A percentile compares a stretch with the other conserved stretches of the same genome.
Evolutionary conservation across 495 filamentous ascomycete genomes (phyloP).

Genomic region (Trichoderma asperelloides): DNA sequence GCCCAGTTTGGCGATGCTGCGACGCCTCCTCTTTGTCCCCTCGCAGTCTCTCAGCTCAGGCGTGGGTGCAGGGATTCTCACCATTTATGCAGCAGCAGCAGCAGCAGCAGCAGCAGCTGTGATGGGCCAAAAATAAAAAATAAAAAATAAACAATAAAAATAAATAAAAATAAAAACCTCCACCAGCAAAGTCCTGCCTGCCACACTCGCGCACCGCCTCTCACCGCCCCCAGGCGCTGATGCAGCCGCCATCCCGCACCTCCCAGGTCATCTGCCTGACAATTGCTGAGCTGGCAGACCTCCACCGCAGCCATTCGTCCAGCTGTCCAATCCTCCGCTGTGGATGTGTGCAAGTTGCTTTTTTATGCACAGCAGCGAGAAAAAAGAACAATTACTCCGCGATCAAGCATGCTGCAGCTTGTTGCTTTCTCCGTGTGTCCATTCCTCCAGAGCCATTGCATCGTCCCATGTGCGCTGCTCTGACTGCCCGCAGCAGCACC

Average conservation of each 20-base stretch:
- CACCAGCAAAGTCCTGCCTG: background rate
- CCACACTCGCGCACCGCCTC: background rate
- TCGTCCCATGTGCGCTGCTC: background rate
- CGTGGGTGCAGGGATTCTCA: too few species aligned
- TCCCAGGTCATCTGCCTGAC: conserved; percentile 7
- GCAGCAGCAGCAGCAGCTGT: too few species aligned
- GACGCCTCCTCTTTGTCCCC: too few species aligned
- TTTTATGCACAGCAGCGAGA: background rate
- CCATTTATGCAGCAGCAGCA: too few species aligned
- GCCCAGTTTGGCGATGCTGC: too few species aligned
- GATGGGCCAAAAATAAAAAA: too few species aligned
- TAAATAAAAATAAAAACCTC: too few species aligned
- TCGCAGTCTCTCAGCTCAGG: too few species aligned
- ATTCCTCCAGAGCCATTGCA: background rate
- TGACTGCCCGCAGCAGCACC: background rate
- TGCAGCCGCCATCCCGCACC: conserved; percentile 6
- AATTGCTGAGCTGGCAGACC: conserved; percentile 9
- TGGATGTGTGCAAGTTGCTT: background rate
- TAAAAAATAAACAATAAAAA: too few species aligned
- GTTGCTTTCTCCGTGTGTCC: background rate
- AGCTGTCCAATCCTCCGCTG: conserved; percentile 2
- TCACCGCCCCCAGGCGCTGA: conserved; percentile 7
- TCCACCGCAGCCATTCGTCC: background rate
- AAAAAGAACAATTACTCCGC: background rate
- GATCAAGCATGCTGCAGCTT: background rate